phyloP scores from a whole-genome alignment of 176 grass and related monocot species.

The Phoenix dactylifera region DNA sequence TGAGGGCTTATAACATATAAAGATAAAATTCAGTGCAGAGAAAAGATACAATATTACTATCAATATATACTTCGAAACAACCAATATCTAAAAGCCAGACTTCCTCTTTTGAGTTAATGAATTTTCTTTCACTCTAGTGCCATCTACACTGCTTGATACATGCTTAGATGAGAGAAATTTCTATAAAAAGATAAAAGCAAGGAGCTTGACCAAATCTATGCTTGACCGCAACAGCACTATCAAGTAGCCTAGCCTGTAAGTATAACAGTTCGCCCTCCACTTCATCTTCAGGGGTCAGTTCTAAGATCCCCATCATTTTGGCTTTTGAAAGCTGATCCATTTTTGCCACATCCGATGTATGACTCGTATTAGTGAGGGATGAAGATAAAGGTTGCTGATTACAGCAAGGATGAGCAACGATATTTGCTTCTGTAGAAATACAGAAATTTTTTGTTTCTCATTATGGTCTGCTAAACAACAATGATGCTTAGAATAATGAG shows the following conservation, averaged over 20 bases:
- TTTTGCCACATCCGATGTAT: slow-evolving; percentile 26
- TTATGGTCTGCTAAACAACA: too few relatives aligned
- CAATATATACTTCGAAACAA: too few relatives aligned
- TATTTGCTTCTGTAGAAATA: slow-evolving; percentile 17
- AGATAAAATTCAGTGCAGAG: too few relatives aligned
- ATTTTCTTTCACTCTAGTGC: too few relatives aligned
- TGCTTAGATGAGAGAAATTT: slow-evolving; percentile 8
- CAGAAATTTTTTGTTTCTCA: too few relatives aligned
- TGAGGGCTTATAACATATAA: too few relatives aligned
- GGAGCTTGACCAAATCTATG: slow-evolving; percentile 57
- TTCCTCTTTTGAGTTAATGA: too few relatives aligned
- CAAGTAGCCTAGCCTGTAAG: slow-evolving; percentile 80
- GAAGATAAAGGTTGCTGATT: slow-evolving; percentile 18
- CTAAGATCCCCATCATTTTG: slow-evolving; percentile 48
- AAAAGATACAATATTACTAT: too few relatives aligned
- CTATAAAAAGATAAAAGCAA: slow-evolving; percentile 4
- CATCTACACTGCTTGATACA: not conserved
- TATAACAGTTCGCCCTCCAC: slow-evolving; percentile 85
- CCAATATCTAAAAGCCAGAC: too few relatives aligned
- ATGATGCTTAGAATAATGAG: too few relatives aligned
- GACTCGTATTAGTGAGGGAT: slow-evolving; percentile 1
- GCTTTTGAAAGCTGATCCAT: slow-evolving; percentile 43
- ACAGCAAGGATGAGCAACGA: slow-evolving; percentile 11
- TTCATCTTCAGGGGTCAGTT: slow-evolving; percentile 89
- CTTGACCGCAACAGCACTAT: slow-evolving; percentile 56